Evolutionary conservation across 148 eudicot species (phyloP).

Genomic region (Hydrangea macrophylla): DNA sequence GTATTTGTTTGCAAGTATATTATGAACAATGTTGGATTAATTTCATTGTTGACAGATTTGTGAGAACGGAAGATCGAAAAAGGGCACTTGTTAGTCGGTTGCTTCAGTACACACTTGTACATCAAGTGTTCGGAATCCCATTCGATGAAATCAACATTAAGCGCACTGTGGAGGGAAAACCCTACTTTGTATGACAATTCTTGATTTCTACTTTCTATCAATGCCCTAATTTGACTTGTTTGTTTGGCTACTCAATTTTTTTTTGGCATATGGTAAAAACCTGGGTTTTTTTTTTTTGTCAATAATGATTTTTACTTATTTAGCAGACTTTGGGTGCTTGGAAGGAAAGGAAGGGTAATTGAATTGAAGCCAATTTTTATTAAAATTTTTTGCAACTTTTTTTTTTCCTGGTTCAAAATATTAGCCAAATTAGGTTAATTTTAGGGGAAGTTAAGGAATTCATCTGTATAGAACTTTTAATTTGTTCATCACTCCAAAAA

Average conservation of each 20-base stretch:
- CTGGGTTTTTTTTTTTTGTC: background rate
- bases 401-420: no score
- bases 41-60: constrained; percentile 33
- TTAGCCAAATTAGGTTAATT: background rate
- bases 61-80: constrained; percentile 69
- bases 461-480: no score
- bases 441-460: background rate
- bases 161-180: constrained; percentile 78
- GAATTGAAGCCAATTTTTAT: background rate
- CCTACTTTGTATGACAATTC: constrained; percentile 55
- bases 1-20: background rate
- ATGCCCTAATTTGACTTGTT: no score
- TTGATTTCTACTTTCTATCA: background rate
- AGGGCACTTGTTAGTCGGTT: constrained; percentile 77
- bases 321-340: background rate
- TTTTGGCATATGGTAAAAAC: no score
- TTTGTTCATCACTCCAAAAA: no score
- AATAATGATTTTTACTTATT: background rate
- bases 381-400: background rate
- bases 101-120: constrained; percentile 78
- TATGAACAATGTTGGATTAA: background rate
- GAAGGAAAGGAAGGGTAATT: background rate
- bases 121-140: constrained; percentile 59
- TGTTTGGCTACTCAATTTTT: no score
- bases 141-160: constrained; percentile 53